A percentile compares a stretch with the other conserved stretches of the same genome.
Evolutionary conservation across 495 filamentous ascomycete genomes (phyloP).

Genomic region (Podospora comata): DNA sequence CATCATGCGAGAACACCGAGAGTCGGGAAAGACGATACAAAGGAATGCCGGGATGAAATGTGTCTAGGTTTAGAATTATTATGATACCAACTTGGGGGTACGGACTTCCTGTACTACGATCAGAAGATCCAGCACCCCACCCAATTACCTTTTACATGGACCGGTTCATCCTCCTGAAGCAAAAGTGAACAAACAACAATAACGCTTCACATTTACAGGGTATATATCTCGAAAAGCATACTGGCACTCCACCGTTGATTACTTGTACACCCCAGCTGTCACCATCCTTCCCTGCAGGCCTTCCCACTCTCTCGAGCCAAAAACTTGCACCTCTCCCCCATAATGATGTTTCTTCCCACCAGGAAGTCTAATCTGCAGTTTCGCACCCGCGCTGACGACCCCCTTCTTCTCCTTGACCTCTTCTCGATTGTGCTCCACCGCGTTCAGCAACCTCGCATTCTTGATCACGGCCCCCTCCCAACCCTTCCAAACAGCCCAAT

Average conservation of each 20-base stretch:
- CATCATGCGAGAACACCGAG: neutral
- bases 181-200: neutral
- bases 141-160: neutral
- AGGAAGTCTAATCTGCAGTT: conserved; percentile 46
- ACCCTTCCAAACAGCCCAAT: conserved; percentile 41
- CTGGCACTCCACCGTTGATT: neutral
- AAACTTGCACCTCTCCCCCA: conserved; percentile 39
- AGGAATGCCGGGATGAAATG: neutral
- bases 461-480: conserved; percentile 40
- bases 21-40: neutral
- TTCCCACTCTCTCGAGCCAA: conserved; percentile 44
- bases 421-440: conserved; percentile 18
- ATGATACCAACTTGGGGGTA: neutral
- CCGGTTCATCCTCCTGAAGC: neutral
- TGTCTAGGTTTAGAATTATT: neutral
- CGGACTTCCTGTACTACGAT: neutral
- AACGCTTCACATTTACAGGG: conserved; percentile 1
- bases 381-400: conserved; percentile 37
- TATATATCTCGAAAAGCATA: conserved; percentile 11
- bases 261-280: neutral
- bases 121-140: neutral
- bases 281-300: conserved; percentile 35
- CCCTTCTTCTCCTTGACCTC: conserved; percentile 30
- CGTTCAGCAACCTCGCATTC: conserved; percentile 37
- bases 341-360: conserved; percentile 31